Base-by-base conservation (phyloP, 768 basidiomycete genomes). In the Ephemerocybe angulata region DNA sequence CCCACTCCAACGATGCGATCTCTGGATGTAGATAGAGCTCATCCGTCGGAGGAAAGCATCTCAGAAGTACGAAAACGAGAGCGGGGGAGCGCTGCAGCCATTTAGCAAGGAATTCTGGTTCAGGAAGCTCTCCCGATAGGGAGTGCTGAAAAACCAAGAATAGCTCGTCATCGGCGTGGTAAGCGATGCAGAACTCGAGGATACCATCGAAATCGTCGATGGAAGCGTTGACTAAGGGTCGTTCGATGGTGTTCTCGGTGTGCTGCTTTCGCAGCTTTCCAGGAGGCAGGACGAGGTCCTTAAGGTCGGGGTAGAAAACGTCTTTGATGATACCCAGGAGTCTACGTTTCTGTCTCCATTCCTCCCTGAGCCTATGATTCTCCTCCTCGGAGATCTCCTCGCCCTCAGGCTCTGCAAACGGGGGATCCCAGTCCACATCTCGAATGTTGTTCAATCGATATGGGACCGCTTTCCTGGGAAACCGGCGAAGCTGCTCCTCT, bases 121-220 rank as follows among this genome's bases (percentile, higher is more conserved):
- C 58, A 22, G 67, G 61, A 17, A 75, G 46, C 15, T 70, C 72
- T 17, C 64, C 61, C 17, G 61, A 63, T 0, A 78, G 56, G 7
- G 79, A 53, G 21, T 67, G 59, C 7, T 71, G 66, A 62, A 86
- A 86, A 5, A 78, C 69, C 60, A 76, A 73, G 63, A 81, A 83
- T 5, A 81, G 60, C 43, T 81, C 79, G 4, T 80, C 76, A 19
- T 87, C 81, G 0, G 78, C 76, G 46, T 82, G 82, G 62, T 84
- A 71, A n/a, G 69, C 61, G 19, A 78, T 57, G 11, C 77, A 73
- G 50, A 81, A 73, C 1, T 62, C 55, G 67, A 80, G 71, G 37
- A 75, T 62, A 15, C 58, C 54, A 3, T 76, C 70, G 17, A 75
- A 56, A 33, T 76, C 67, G 7, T 64, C 57, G 2, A 63, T 19